Percentiles rank a stretch among this genome's conserved stretches.
These are phyloP conservation scores for Trifolium repens DNA, from an alignment of 306 rosid genomes.

Conservation along the genomic window DNA sequence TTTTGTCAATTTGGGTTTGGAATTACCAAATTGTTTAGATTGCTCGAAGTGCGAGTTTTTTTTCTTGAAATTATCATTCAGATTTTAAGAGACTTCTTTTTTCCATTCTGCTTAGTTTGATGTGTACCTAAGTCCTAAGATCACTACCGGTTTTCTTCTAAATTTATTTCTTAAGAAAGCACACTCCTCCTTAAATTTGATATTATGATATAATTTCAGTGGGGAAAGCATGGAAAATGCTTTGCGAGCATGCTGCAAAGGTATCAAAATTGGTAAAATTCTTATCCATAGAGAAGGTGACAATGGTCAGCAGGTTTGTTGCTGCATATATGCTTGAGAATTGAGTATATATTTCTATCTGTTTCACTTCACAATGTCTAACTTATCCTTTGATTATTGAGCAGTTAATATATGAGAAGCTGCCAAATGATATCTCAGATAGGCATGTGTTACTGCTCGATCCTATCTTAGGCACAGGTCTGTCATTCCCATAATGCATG, in stretches of 20 bases:
- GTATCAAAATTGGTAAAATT: conserved; percentile 98
- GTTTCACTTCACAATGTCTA: conserved; percentile 34
- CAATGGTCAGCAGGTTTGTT: conserved; percentile 94
- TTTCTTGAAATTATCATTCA: conserved; percentile 13
- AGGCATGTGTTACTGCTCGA: conserved; percentile 95
- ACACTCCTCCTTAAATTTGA: conserved; percentile 31
- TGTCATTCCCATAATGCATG: conserved; percentile 35
- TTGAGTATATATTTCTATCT: not conserved
- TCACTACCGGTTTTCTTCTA: not conserved
- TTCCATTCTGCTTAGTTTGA: conserved; percentile 4
- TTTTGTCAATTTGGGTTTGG: conserved; percentile 5
- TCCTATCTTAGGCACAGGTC: conserved; percentile 99
- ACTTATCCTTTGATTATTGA: conserved; percentile 42
- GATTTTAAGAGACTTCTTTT: conserved; percentile 7
- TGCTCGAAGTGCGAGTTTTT: not conserved
- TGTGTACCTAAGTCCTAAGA: conserved; percentile 24
- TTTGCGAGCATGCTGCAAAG: conserved; percentile 97
- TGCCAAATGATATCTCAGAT: conserved; percentile 92
- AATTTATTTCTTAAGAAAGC: conserved; percentile 14
- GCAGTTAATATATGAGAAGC: conserved; percentile 93
- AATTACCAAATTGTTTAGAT: conserved; percentile 13
- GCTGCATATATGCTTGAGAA: conserved; percentile 30
- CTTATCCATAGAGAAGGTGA: conserved; percentile 99
- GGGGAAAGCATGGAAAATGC: conserved; percentile 99
- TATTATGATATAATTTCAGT: conserved; percentile 50